phyloP scores from a whole-genome alignment of 2,329 filamentous ascomycete species.

The Westerdykella sp. region DNA sequence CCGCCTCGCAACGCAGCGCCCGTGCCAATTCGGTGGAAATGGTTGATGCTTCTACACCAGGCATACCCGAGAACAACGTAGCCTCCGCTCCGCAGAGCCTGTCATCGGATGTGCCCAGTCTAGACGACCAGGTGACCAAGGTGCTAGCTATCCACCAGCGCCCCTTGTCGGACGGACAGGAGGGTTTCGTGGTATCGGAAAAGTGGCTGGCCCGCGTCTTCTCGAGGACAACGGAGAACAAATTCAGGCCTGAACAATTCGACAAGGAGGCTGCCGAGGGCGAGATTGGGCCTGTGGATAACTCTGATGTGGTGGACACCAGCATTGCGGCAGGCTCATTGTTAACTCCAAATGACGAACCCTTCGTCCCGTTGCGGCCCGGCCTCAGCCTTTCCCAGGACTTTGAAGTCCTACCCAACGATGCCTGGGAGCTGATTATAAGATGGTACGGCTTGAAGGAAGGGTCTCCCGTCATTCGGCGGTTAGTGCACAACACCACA shows the following conservation, averaged over 20 bases:
- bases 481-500: conserved; percentile 72
- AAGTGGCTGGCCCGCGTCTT: conserved; percentile 61
- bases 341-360: conserved; percentile 37
- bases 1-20: conserved; percentile 20
- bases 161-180: conserved; percentile 62
- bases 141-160: conserved; percentile 57
- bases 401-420: conserved; percentile 69
- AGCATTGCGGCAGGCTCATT: conserved; percentile 12
- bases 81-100: conserved; percentile 20
- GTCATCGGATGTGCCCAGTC: conserved; percentile 21
- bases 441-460: conserved; percentile 74
- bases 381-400: conserved; percentile 60
- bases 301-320: conserved; percentile 60
- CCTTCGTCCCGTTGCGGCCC: conserved; percentile 67
- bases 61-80: conserved; percentile 11
- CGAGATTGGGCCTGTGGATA: conserved; percentile 76
- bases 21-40: conserved; percentile 42
- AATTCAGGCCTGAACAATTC: conserved; percentile 42
- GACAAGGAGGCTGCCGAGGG: conserved; percentile 56
- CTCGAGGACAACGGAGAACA: conserved; percentile 30
- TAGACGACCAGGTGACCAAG: conserved; percentile 66
- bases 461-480: conserved; percentile 64
- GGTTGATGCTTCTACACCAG: conserved; percentile 30
- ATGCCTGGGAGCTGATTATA: conserved; percentile 75
- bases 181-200: conserved; percentile 70